Percentiles rank a stretch among this genome's conserved stretches.
phyloP scores from a whole-genome alignment of 2,329 filamentous ascomycete genomes.

The Epichloe gansuensis region DNA sequence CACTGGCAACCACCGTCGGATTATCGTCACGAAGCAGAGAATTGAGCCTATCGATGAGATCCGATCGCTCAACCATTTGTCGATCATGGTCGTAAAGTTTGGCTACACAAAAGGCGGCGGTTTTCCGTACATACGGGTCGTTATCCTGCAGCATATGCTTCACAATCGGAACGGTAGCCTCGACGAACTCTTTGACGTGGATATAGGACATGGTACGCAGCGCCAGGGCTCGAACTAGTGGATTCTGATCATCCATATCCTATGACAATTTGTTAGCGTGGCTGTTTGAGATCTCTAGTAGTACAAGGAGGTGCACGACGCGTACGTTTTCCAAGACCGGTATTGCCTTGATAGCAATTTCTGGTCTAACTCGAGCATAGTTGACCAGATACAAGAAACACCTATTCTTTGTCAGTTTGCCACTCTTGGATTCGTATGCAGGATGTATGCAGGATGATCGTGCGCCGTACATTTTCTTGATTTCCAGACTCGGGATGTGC shows the following conservation, averaged over 20 bases:
- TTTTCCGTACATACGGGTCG: slow-evolving; percentile 96
- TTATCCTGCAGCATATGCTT: slow-evolving; percentile 71
- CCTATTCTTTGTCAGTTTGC: slow-evolving; percentile 36
- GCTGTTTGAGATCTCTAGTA: background rate
- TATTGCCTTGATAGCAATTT: slow-evolving; percentile 85
- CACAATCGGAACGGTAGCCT: slow-evolving; percentile 73
- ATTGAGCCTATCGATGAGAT: slow-evolving; percentile 86
- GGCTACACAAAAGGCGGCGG: slow-evolving; percentile 85
- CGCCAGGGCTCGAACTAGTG: slow-evolving; percentile 80
- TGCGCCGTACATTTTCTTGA: slow-evolving; percentile 84
- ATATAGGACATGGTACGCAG: slow-evolving; percentile 95
- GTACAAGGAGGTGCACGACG: background rate
- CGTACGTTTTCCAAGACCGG: slow-evolving; percentile 70
- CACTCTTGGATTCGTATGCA: background rate
- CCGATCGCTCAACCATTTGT: slow-evolving; percentile 76
- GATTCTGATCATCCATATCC: slow-evolving; percentile 91
- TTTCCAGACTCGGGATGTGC: slow-evolving; percentile 86
- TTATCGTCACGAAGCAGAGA: slow-evolving; percentile 87
- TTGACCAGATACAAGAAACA: slow-evolving; percentile 97
- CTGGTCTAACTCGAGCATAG: slow-evolving; percentile 87
- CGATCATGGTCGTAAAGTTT: slow-evolving; percentile 97
- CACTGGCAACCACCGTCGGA: slow-evolving; percentile 91
- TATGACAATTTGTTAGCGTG: slow-evolving; percentile 20
- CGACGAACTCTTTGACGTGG: slow-evolving; percentile 90
- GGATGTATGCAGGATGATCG: background rate